These are phyloP conservation scores for Pseudocercospora eumusae DNA, from an alignment of 2,329 filamentous ascomycete genomes.

Conservation along the genomic window DNA sequence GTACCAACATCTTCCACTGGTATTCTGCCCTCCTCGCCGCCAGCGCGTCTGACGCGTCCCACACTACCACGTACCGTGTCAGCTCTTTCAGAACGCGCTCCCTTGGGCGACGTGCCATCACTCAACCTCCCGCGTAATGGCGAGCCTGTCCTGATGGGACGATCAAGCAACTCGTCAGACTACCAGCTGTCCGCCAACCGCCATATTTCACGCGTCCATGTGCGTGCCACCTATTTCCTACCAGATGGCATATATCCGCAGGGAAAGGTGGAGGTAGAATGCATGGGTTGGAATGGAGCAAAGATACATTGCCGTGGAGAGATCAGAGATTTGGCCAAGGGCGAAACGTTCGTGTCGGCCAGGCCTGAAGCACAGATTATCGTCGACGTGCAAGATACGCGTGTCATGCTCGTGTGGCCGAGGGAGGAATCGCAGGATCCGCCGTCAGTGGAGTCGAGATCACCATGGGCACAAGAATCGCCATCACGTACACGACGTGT, in stretches of 20 bases:
- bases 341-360: constrained; percentile 85
- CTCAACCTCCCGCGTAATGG: constrained; percentile 80
- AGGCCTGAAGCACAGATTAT: constrained; percentile 88
- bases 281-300: constrained; percentile 92
- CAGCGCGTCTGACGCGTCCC: constrained; percentile 55
- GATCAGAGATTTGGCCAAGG: constrained; percentile 82
- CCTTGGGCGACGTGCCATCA: constrained; percentile 79
- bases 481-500: constrained; percentile 53
- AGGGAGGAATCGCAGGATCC: constrained; percentile 51
- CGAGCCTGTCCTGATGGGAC: constrained; percentile 80
- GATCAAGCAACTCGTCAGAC: constrained; percentile 93
- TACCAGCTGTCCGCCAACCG: constrained; percentile 92
- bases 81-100: constrained; percentile 73
- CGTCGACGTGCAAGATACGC: constrained; percentile 89
- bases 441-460: constrained; percentile 61
- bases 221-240: constrained; percentile 80
- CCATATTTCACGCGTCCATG: constrained; percentile 88
- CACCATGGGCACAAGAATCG: constrained; percentile 64
- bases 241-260: constrained; percentile 67
- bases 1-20: constrained; percentile 91
- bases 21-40: constrained; percentile 84
- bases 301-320: constrained; percentile 89
- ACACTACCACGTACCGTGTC: constrained; percentile 63
- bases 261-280: constrained; percentile 83
- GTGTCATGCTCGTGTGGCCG: constrained; percentile 91